Conservation (phyloP, 176 grass and related monocot genomes). For the Lolium multiflorum region DNA sequence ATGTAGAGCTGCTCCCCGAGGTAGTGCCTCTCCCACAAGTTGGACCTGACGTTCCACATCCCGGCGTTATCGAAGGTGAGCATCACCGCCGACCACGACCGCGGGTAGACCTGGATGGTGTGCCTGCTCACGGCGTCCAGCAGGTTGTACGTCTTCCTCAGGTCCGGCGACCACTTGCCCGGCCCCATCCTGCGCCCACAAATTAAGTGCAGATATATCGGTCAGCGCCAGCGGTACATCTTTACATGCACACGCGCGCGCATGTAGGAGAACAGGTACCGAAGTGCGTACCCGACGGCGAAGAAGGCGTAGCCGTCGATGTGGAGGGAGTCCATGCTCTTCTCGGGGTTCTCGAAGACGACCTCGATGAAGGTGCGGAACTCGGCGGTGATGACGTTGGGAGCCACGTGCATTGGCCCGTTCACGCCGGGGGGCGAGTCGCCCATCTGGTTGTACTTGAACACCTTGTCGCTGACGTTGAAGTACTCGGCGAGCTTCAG, state of each 20-base stretch:
- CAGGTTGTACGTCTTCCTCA: slow-evolving; percentile 67
- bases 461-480: slow-evolving; percentile 56
- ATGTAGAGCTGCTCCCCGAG: slow-evolving; percentile 73
- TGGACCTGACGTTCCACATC: slow-evolving; percentile 71
- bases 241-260: too few relatives aligned
- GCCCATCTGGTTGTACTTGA: slow-evolving; percentile 69
- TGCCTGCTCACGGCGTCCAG: slow-evolving; percentile 73
- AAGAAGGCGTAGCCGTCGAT: slow-evolving; percentile 93
- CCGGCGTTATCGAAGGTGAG: slow-evolving; percentile 76
- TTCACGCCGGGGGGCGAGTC: slow-evolving; percentile 48
- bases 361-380: slow-evolving; percentile 92
- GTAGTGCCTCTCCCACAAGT: slow-evolving; percentile 71
- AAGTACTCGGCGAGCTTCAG: slow-evolving; percentile 91
- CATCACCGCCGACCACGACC: slow-evolving; percentile 67
- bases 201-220: too few relatives aligned
- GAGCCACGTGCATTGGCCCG: slow-evolving; percentile 19
- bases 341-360: slow-evolving; percentile 92
- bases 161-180: slow-evolving; percentile 54
- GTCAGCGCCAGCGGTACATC: not conserved
- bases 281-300: slow-evolving; percentile 63
- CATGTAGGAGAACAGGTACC: too few relatives aligned
- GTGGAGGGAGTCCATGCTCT: slow-evolving; percentile 75
- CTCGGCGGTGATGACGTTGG: slow-evolving; percentile 72
- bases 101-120: slow-evolving; percentile 69
- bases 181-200: slow-evolving; percentile 55